Conservation (phyloP, 257 asterid species). For the Capsicum baccatum region DNA sequence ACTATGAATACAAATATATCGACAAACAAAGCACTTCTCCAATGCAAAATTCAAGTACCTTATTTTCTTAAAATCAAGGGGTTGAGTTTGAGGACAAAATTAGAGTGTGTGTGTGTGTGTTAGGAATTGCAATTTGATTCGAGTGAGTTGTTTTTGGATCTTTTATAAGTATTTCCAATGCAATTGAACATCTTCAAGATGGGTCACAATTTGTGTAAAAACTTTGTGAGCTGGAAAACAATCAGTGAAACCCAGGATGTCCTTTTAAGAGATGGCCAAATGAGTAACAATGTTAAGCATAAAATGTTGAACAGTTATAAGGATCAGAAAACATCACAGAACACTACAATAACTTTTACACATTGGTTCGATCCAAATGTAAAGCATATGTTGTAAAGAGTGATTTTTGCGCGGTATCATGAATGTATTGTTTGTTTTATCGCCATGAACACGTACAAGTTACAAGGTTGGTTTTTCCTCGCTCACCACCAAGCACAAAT, state of each 20-base stretch:
- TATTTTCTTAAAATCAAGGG: too few species aligned
- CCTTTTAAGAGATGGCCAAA: neutral
- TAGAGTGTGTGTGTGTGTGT: too few species aligned
- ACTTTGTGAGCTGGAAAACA: neutral
- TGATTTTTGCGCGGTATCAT: neutral
- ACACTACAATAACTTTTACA: neutral
- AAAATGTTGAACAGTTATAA: neutral
- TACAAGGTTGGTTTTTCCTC: neutral
- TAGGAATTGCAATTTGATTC: too few species aligned
- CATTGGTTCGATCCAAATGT: neutral
- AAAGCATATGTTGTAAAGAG: neutral
- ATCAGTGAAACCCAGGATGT: neutral
- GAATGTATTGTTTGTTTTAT: neutral
- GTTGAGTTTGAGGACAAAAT: too few species aligned
- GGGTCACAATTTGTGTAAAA: neutral
- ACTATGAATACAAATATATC: too few species aligned
- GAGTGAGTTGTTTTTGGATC: too few species aligned
- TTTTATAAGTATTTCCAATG: too few species aligned
- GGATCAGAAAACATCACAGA: neutral
- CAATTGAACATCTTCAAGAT: neutral
- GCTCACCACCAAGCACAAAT: neutral
- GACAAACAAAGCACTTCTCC: too few species aligned
- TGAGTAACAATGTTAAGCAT: neutral
- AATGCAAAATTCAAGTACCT: too few species aligned
- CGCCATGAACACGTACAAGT: neutral